These are phyloP conservation scores for Colletotrichum cereale DNA, from an alignment of 2,329 filamentous ascomycete genomes.

Conservation along the genomic window DNA sequence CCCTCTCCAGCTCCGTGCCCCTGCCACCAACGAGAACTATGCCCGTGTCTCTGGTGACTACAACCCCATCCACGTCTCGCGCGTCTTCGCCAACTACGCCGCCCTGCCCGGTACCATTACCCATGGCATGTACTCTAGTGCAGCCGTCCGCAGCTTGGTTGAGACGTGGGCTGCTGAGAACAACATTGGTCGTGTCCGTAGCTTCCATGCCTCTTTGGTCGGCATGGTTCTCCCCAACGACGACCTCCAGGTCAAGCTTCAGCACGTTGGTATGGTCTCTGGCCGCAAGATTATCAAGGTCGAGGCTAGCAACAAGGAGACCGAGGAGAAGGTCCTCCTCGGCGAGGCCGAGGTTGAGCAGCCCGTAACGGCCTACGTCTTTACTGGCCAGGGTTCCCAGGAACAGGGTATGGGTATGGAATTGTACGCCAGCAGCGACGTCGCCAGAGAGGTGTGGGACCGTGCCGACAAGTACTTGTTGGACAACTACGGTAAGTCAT, in stretches of 20 bases:
- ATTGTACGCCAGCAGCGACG: slow-evolving; percentile 90
- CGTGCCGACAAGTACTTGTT: slow-evolving; percentile 97
- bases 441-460: slow-evolving; percentile 98
- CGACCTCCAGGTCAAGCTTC: slow-evolving; percentile 91
- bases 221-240: slow-evolving; percentile 99
- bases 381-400: slow-evolving; percentile 97
- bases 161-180: slow-evolving; percentile 99
- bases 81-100: slow-evolving; percentile 95
- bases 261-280: slow-evolving; percentile 97
- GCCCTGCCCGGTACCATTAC: slow-evolving; percentile 97
- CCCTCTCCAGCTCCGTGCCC: slow-evolving; percentile 88
- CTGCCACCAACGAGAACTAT: slow-evolving; percentile 97
- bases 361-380: slow-evolving; percentile 95
- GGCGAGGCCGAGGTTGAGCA: slow-evolving; percentile 98
- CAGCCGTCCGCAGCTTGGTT: slow-evolving; percentile 92
- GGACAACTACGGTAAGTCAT: slow-evolving; percentile 89
- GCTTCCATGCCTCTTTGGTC: slow-evolving; percentile 96
- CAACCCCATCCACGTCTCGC: slow-evolving; percentile 98
- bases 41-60: slow-evolving; percentile 97
- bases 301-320: slow-evolving; percentile 94
- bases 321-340: slow-evolving; percentile 93
- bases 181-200: slow-evolving; percentile 95
- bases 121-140: slow-evolving; percentile 99
- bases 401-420: slow-evolving; percentile 99
- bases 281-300: slow-evolving; percentile 99